phyloP scores from a whole-genome alignment of 139 green algal genomes.

The Axilococcus clingmanii region DNA sequence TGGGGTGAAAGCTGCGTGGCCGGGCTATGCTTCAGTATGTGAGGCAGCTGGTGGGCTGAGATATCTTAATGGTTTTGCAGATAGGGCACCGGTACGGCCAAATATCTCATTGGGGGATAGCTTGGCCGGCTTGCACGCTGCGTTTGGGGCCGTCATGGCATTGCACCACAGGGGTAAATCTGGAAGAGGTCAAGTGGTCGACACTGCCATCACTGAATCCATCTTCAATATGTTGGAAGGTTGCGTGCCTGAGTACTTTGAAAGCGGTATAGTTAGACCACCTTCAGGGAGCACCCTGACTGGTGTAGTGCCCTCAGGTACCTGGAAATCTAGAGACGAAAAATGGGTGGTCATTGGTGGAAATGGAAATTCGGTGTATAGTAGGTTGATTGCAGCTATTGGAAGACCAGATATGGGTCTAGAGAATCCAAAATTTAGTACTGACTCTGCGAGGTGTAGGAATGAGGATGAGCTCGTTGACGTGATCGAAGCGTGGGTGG shows the following conservation, averaged over 20 bases:
- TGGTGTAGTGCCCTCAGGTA: slow-evolving; percentile 64
- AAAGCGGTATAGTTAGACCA: slow-evolving; percentile 29
- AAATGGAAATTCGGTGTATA: slow-evolving; percentile 66
- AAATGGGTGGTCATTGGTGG: slow-evolving; percentile 53
- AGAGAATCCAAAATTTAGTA: slow-evolving; percentile 50
- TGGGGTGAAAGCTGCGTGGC: slow-evolving; percentile 35
- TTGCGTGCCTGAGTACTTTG: slow-evolving; percentile 47
- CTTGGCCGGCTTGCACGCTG: slow-evolving; percentile 58
- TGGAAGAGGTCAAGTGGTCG: slow-evolving; percentile 48
- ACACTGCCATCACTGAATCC: slow-evolving; percentile 60
- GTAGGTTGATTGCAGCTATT: slow-evolving; percentile 61
- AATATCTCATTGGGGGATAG: slow-evolving; percentile 62
- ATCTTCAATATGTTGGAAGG: slow-evolving; percentile 76
- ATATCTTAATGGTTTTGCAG: slow-evolving; percentile 38
- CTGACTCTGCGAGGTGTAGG: slow-evolving; percentile 36
- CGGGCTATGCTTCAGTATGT: slow-evolving; percentile 53
- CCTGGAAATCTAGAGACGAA: slow-evolving; percentile 44
- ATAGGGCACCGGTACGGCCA: slow-evolving; percentile 54
- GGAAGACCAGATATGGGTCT: slow-evolving; percentile 53
- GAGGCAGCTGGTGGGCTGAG: slow-evolving; percentile 51
- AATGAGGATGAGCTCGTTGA: slow-evolving; percentile 30
- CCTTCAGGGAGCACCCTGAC: slow-evolving; percentile 58
- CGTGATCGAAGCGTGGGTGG: slow-evolving; percentile 37
- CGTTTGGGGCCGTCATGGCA: slow-evolving; percentile 67
- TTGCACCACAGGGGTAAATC: slow-evolving; percentile 45